phyloP scores from a whole-genome alignment of 768 basidiomycete species.

The Phylloporus sp. region DNA sequence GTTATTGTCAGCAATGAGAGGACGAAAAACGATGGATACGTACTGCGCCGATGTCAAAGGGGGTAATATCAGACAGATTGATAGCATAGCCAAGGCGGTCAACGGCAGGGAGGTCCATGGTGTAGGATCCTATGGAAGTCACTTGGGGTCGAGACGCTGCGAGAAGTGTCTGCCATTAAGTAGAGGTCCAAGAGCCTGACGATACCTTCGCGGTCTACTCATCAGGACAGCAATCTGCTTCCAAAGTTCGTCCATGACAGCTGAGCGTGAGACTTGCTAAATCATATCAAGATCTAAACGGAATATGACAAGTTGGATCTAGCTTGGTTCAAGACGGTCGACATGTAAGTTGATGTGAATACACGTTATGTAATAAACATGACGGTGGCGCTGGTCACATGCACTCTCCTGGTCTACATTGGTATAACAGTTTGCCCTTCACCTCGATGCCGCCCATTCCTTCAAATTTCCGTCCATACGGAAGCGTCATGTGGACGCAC shows the following conservation, averaged over 20 bases:
- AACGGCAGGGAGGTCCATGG: slow-evolving; percentile 2
- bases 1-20: neutral
- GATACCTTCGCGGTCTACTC: neutral
- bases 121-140: neutral
- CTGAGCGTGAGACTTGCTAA: neutral
- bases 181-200: neutral
- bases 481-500: too few relatives aligned
- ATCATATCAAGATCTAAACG: neutral
- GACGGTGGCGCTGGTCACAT: too few relatives aligned
- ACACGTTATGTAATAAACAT: too few relatives aligned
- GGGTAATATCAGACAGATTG: slow-evolving; percentile 1
- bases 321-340: too few relatives aligned
- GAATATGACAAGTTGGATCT: neutral
- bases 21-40: neutral
- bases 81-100: slow-evolving; percentile 7
- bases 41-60: slow-evolving; percentile 5
- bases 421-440: neutral
- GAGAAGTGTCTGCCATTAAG: neutral
- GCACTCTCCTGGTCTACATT: neutral
- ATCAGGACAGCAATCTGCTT: neutral
- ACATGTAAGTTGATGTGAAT: neutral
- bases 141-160: neutral
- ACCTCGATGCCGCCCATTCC: neutral
- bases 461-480: neutral
- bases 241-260: neutral